These are phyloP conservation scores for Zymoseptoria brevis DNA, from an alignment of 2,329 filamentous ascomycete genomes.

Conservation along the genomic window DNA sequence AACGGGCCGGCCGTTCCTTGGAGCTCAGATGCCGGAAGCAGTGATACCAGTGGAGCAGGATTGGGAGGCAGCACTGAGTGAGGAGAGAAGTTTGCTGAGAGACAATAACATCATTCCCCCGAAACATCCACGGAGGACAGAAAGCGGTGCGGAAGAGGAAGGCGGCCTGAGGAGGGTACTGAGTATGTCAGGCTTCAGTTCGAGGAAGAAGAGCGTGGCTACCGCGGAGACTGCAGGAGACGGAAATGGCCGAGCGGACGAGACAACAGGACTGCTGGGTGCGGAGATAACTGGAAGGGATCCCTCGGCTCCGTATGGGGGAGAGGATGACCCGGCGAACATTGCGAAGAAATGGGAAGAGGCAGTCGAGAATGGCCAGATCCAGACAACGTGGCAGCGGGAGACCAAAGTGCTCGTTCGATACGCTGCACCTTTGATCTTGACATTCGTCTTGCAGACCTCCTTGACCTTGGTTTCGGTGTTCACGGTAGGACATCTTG, in stretches of 20 bases:
- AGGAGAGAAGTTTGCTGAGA: slow-evolving; percentile 50
- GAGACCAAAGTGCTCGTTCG: slow-evolving; percentile 69
- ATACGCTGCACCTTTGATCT: slow-evolving; percentile 36
- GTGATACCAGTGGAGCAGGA: slow-evolving; percentile 39
- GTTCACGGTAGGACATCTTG: slow-evolving; percentile 44
- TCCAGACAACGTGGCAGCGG: slow-evolving; percentile 84
- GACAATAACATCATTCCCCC: slow-evolving; percentile 53
- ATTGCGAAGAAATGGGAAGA: slow-evolving; percentile 75
- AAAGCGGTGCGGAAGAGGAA: slow-evolving; percentile 14
- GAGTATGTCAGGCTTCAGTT: slow-evolving; percentile 10
- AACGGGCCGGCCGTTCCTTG: slow-evolving; percentile 61
- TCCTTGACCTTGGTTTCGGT: slow-evolving; percentile 40
- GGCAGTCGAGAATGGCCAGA: slow-evolving; percentile 69
- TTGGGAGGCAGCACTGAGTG: slow-evolving; percentile 45
- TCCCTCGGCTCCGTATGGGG: slow-evolving; percentile 34
- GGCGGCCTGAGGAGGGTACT: slow-evolving; percentile 14
- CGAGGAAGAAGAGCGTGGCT: slow-evolving; percentile 25
- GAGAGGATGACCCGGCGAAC: slow-evolving; percentile 45
- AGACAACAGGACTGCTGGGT: slow-evolving; percentile 44
- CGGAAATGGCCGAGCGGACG: slow-evolving; percentile 23
- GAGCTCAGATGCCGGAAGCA: slow-evolving; percentile 46
- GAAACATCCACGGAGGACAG: slow-evolving; percentile 37
- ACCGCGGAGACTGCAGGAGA: slow-evolving; percentile 19
- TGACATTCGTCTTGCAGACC: slow-evolving; percentile 44
- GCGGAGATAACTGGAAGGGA: slow-evolving; percentile 26